Evolutionary conservation across 2,329 filamentous ascomycete species (phyloP).

Genomic region (Fusarium nematophilum): DNA sequence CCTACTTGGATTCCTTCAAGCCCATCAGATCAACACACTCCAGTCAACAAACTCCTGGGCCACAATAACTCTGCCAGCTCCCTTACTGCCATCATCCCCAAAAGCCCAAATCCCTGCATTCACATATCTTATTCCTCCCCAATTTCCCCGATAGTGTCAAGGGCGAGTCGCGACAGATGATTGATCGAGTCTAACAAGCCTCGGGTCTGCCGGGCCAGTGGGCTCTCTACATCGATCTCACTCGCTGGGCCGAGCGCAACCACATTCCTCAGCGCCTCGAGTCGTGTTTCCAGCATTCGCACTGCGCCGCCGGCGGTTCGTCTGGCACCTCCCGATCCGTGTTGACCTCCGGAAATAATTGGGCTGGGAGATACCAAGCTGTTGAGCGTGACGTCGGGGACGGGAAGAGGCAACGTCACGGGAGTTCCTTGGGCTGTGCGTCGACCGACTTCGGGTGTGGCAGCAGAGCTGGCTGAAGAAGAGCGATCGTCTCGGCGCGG

Average conservation of each 20-base stretch:
- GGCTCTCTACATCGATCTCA: neutral
- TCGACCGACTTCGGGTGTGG: conserved; percentile 5
- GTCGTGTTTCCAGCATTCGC: neutral
- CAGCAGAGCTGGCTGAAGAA: neutral
- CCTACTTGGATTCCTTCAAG: no score
- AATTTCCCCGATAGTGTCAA: conserved; percentile 1
- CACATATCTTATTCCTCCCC: no score
- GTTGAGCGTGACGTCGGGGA: neutral
- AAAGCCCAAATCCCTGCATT: no score
- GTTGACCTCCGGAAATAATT: neutral
- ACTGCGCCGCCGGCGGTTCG: neutral
- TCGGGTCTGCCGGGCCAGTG: conserved; percentile 6
- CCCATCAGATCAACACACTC: no score
- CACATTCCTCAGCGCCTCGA: neutral
- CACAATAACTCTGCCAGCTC: no score
- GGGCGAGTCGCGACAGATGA: neutral
- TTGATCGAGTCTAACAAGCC: conserved; percentile 10
- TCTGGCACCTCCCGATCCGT: neutral
- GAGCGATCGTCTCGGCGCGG: neutral
- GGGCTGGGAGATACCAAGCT: neutral
- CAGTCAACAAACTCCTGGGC: no score
- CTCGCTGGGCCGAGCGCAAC: conserved; percentile 4
- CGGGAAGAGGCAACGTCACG: neutral
- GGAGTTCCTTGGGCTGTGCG: neutral
- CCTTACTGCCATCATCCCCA: no score